phyloP scores from a whole-genome alignment of 2,329 filamentous ascomycete genomes.

The Alternaria arborescens region DNA sequence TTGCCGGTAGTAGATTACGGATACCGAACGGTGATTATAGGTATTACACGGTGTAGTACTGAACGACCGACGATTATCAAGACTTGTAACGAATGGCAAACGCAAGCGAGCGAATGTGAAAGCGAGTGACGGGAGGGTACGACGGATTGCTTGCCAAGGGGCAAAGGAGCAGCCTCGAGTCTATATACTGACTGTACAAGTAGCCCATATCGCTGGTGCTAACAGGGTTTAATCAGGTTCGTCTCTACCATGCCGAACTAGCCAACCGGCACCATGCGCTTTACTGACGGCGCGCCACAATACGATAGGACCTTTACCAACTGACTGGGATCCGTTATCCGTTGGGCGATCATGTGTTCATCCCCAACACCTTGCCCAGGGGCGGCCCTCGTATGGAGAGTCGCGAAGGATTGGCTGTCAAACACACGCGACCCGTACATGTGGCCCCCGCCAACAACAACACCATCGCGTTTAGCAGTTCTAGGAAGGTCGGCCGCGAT shows the following conservation, averaged over 20 bases:
- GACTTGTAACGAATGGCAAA: slow-evolving; percentile 11
- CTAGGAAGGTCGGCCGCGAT: slow-evolving; percentile 11
- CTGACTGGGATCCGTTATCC: slow-evolving; percentile 4
- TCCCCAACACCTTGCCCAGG: not conserved
- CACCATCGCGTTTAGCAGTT: slow-evolving; percentile 3
- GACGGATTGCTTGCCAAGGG: not conserved
- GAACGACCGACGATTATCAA: slow-evolving; percentile 9
- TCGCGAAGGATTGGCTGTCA: slow-evolving; percentile 4
- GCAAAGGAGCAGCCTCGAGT: slow-evolving; percentile 4
- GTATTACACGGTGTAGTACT: slow-evolving; percentile 16
- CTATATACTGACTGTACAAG: slow-evolving; percentile 11
- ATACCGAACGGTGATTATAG: not conserved
- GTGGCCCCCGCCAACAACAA: not conserved
- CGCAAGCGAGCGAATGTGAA: slow-evolving; percentile 11
- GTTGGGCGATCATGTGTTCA: slow-evolving; percentile 8
- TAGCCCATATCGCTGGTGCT: slow-evolving; percentile 4
- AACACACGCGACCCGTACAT: not conserved
- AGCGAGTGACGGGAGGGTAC: slow-evolving; percentile 10
- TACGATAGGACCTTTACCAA: slow-evolving; percentile 2
- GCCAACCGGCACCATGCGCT: slow-evolving; percentile 14
- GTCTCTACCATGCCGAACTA: slow-evolving; percentile 1
- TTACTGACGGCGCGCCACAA: slow-evolving; percentile 2
- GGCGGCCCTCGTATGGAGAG: not conserved
- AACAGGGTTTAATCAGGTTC: slow-evolving; percentile 12
- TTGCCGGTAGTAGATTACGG: not conserved